Conservation (phyloP, 2,329 filamentous ascomycete species). For the Sordariomycetes sp. region DNA sequence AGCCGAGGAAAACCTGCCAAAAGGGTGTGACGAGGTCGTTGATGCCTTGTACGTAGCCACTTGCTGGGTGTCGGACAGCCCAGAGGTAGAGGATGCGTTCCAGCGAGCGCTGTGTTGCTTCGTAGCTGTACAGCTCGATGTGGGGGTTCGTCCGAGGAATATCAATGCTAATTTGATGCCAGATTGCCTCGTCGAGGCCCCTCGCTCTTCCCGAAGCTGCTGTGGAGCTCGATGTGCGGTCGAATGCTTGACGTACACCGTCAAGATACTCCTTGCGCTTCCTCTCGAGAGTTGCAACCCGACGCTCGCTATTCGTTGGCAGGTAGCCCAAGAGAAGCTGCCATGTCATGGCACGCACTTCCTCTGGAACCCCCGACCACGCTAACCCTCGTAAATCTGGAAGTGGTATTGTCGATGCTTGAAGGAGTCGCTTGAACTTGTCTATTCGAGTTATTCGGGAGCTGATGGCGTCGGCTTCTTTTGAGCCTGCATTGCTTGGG, state of each 20-base stretch:
- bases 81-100: slow-evolving; percentile 95
- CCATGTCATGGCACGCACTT: slow-evolving; percentile 99
- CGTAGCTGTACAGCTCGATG: slow-evolving; percentile 88
- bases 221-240: slow-evolving; percentile 37
- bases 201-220: slow-evolving; percentile 35
- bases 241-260: slow-evolving; percentile 68
- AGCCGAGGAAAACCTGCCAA: slow-evolving; percentile 92
- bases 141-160: slow-evolving; percentile 94
- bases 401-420: slow-evolving; percentile 81
- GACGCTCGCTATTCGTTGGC: slow-evolving; percentile 89
- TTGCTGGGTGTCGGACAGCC: slow-evolving; percentile 95
- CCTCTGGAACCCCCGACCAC: slow-evolving; percentile 90
- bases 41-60: slow-evolving; percentile 96
- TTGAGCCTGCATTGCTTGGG: slow-evolving; percentile 64
- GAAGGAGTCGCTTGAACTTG: slow-evolving; percentile 94
- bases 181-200: slow-evolving; percentile 91
- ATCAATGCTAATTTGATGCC: slow-evolving; percentile 99
- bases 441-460: slow-evolving; percentile 90
- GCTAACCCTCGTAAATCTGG: slow-evolving; percentile 75
- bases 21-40: slow-evolving; percentile 97
- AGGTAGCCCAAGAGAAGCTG: slow-evolving; percentile 91
- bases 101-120: slow-evolving; percentile 87
- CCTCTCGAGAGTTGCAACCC: slow-evolving; percentile 80
- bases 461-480: slow-evolving; percentile 78
- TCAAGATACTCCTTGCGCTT: slow-evolving; percentile 97